Conservation (phyloP, 352 stramenopile genomes). For the Globisporangium uncinulatum region DNA sequence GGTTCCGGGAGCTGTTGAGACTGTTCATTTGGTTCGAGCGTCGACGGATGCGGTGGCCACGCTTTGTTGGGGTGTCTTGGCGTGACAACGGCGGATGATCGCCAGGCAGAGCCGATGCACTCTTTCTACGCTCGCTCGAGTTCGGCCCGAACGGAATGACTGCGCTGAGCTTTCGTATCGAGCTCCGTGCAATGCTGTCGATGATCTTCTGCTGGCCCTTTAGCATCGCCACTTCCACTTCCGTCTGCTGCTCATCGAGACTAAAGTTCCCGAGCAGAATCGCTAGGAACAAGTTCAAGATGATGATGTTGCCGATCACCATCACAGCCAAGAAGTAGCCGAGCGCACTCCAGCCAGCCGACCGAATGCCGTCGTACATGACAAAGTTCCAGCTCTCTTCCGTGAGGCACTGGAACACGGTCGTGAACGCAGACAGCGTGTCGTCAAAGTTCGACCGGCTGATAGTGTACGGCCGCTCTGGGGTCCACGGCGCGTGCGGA, state of each 20-base stretch:
- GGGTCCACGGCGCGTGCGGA: constrained; percentile 34
- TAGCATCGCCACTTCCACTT: constrained; percentile 20
- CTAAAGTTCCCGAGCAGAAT: constrained; percentile 86
- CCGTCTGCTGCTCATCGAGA: constrained; percentile 23
- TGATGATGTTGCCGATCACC: constrained; percentile 79
- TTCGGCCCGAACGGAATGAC: constrained; percentile 2
- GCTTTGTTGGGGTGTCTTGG: constrained; percentile 6
- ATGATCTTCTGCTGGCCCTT: constrained; percentile 26
- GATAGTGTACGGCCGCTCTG: constrained; percentile 33
- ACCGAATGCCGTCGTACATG: constrained; percentile 76
- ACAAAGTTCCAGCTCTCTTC: constrained; percentile 88
- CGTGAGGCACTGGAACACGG: constrained; percentile 83
- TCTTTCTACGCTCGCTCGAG: background rate
- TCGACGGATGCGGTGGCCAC: constrained; percentile 4
- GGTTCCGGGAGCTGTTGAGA: constrained; percentile 3
- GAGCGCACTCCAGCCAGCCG: constrained; percentile 24
- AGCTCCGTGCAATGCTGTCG: constrained; percentile 8
- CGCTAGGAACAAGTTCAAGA: constrained; percentile 87
- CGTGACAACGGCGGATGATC: background rate
- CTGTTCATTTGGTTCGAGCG: constrained; percentile 5
- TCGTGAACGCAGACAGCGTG: constrained; percentile 54
- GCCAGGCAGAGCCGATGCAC: background rate
- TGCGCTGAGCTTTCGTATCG: constrained; percentile 8
- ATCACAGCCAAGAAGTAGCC: constrained; percentile 66
- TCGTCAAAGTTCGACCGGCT: constrained; percentile 49